phyloP scores from a whole-genome alignment of 2,329 filamentous ascomycete species.

The Metarhizium album region DNA sequence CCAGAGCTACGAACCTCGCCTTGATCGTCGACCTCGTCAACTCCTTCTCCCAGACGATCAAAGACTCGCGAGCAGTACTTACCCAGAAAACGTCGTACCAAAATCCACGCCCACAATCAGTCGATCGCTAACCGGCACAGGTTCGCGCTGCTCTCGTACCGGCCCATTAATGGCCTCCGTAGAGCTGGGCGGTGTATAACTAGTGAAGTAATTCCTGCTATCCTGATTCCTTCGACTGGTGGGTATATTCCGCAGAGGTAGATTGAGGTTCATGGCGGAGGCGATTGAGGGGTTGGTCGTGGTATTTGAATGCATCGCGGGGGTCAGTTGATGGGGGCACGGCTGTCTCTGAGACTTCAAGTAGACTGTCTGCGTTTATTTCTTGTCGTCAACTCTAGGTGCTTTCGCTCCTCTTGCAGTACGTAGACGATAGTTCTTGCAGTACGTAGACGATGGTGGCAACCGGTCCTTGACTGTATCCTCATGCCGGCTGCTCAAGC shows the following conservation, averaged over 20 bases:
- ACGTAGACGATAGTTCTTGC: neutral
- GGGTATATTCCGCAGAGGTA: conserved; percentile 35
- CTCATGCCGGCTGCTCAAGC: neutral
- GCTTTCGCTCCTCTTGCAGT: too few relatives aligned
- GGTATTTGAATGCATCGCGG: conserved; percentile 1
- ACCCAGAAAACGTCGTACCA: conserved; percentile 76
- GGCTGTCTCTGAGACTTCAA: neutral
- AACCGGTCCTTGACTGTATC: neutral
- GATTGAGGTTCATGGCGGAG: conserved; percentile 36
- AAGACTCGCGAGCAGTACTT: conserved; percentile 21
- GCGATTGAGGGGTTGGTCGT: conserved; percentile 5
- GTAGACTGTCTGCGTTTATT: neutral
- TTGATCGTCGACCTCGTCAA: neutral
- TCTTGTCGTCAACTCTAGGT: neutral
- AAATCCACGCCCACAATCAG: conserved; percentile 74
- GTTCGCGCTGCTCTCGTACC: conserved; percentile 43
- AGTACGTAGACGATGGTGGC: neutral
- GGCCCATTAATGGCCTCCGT: conserved; percentile 54
- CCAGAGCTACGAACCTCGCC: too few relatives aligned
- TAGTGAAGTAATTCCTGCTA: conserved; percentile 46
- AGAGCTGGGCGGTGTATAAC: conserved; percentile 42
- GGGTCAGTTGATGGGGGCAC: neutral
- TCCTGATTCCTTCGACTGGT: conserved; percentile 40
- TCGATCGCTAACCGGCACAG: conserved; percentile 44
- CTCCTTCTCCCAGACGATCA: neutral